These are phyloP conservation scores for Anthracocystis walkeri DNA, from an alignment of 1,284 basidiomycete species.

Conservation along the genomic window DNA sequence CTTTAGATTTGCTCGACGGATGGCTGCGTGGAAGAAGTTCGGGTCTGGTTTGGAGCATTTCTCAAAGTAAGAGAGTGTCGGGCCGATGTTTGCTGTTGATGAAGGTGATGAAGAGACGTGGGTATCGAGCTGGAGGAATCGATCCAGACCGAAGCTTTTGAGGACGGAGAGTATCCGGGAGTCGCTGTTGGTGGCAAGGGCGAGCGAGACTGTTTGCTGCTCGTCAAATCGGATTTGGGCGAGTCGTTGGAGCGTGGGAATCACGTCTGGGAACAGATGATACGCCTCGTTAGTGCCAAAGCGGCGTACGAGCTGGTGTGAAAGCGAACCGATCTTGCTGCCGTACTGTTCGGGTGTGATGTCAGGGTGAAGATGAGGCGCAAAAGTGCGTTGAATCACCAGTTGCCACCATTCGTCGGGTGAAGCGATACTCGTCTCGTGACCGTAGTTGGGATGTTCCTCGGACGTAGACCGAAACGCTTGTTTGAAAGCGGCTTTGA, in stretches of 20 bases:
- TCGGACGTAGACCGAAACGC: constrained; percentile 38
- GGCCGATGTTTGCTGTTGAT: constrained; percentile 2
- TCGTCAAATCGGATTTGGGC: neutral
- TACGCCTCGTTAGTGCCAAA: constrained; percentile 50
- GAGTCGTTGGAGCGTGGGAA: constrained; percentile 30
- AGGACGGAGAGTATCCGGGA: constrained; percentile 45
- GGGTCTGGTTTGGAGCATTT: constrained; percentile 47
- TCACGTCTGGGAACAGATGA: constrained; percentile 44
- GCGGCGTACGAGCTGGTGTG: constrained; percentile 30
- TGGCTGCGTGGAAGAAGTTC: constrained; percentile 47
- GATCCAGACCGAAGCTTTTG: constrained; percentile 35
- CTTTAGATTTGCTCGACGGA: constrained; percentile 15
- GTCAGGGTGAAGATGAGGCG: constrained; percentile 11
- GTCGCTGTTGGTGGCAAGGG: constrained; percentile 55
- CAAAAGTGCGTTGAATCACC: constrained; percentile 52
- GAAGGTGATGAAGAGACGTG: neutral
- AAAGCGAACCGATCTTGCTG: constrained; percentile 11
- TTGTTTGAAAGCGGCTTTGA: constrained; percentile 42
- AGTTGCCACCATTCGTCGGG: constrained; percentile 56
- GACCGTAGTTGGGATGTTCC: constrained; percentile 52
- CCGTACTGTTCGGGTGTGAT: constrained; percentile 15
- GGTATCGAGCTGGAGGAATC: constrained; percentile 36
- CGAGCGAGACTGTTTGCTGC: constrained; percentile 11
- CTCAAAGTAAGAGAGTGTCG: constrained; percentile 50
- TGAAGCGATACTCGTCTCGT: constrained; percentile 31